Conservation (phyloP, 2,329 filamentous ascomycete genomes). For the Fusarium equiseti region DNA sequence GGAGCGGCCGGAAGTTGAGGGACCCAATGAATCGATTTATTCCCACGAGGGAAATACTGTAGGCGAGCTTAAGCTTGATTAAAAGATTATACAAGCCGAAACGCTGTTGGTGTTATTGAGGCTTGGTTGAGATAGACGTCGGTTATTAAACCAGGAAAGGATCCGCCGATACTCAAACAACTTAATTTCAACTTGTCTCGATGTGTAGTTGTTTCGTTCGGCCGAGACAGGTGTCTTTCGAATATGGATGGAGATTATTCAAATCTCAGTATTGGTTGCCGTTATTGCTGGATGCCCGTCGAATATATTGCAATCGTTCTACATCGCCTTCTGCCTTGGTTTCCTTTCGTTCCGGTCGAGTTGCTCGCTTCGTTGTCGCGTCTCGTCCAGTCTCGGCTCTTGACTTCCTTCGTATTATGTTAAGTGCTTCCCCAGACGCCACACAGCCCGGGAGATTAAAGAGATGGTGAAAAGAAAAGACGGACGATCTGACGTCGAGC, state of each 20-base stretch:
- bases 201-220: conserved; percentile 14
- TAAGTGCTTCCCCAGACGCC: conserved; percentile 19
- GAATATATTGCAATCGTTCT: conserved; percentile 18
- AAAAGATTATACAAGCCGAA: conserved; percentile 23
- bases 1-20: conserved; percentile 36
- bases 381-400: conserved; percentile 31
- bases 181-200: conserved; percentile 14
- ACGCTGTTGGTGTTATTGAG: conserved; percentile 13
- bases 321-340: conserved; percentile 15
- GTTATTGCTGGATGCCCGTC: conserved; percentile 9
- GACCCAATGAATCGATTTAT: conserved; percentile 28
- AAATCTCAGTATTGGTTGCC: conserved; percentile 14
- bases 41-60: conserved; percentile 25
- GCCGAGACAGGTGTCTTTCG: conserved; percentile 10
- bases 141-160: neutral
- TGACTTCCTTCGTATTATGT: conserved; percentile 16
- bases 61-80: conserved; percentile 29
- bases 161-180: conserved; percentile 22
- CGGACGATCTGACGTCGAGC: conserved; percentile 5
- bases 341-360: conserved; percentile 16
- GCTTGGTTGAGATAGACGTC: neutral
- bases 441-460: conserved; percentile 17
- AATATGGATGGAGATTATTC: conserved; percentile 27
- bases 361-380: conserved; percentile 14
- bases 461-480: conserved; percentile 7